Conservation (phyloP, 2,329 filamentous ascomycete species). For the Alternaria ethzedia region DNA sequence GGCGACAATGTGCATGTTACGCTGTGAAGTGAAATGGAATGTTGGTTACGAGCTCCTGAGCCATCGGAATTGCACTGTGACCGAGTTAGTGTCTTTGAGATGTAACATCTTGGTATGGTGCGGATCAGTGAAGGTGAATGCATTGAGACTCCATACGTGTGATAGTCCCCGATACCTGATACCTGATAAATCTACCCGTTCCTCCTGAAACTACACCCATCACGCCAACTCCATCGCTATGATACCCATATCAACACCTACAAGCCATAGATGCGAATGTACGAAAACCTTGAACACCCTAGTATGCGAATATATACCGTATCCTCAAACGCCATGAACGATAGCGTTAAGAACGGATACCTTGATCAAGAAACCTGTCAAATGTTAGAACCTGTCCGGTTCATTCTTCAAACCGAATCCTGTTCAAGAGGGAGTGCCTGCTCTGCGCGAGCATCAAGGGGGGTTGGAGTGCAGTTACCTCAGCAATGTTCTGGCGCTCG, state of each 20-base stretch:
- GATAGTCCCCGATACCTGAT: background rate
- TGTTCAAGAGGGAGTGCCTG: background rate
- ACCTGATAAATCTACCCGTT: background rate
- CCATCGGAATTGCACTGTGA: background rate
- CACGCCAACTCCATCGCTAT: conserved; percentile 3
- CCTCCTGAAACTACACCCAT: background rate
- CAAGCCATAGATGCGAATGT: background rate
- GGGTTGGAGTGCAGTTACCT: conserved; percentile 32
- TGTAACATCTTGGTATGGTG: accelerated
- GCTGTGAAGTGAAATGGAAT: background rate
- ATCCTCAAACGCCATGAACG: background rate
- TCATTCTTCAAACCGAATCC: background rate
- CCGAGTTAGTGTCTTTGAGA: background rate
- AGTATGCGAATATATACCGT: background rate
- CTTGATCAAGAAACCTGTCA: conserved; percentile 17
- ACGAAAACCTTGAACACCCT: background rate
- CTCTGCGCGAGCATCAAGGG: background rate
- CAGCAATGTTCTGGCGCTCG: conserved; percentile 61
- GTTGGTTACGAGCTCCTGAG: background rate
- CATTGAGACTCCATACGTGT: background rate
- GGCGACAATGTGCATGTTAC: background rate
- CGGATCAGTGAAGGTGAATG: background rate
- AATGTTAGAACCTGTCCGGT: conserved; percentile 8
- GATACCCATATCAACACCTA: conserved; percentile 1
- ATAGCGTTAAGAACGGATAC: background rate